A percentile compares a stretch with the other conserved stretches of the same genome.
Evolutionary conservation across 495 filamentous ascomycete species (phyloP).

Genomic region (Alectoria sarmentosa): DNA sequence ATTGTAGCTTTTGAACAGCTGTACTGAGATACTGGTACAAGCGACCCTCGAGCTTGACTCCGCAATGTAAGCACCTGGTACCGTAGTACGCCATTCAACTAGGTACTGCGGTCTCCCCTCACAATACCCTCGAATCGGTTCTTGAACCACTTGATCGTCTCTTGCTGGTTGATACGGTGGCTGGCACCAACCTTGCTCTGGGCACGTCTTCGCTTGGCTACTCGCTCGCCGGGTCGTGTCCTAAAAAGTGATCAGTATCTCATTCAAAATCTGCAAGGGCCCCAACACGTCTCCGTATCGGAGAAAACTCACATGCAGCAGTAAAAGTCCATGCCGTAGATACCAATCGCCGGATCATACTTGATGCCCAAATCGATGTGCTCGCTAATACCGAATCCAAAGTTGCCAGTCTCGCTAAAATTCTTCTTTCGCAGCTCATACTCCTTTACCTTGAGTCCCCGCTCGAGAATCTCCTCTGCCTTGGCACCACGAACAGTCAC

Average conservation of each 20-base stretch:
- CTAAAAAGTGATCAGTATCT: slow-evolving; percentile 36
- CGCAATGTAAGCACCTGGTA: background rate
- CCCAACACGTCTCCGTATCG: background rate
- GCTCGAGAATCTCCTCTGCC: slow-evolving; percentile 99
- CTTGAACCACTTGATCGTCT: slow-evolving; percentile 99
- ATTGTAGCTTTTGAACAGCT: slow-evolving; percentile 3
- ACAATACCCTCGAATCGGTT: slow-evolving; percentile 97
- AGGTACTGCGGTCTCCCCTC: slow-evolving; percentile 38
- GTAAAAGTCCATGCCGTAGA: slow-evolving; percentile 99
- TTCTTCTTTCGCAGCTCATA: slow-evolving; percentile 98
- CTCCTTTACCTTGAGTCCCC: slow-evolving; percentile 99
- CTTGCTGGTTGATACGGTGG: slow-evolving; percentile 86
- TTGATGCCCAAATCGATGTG: slow-evolving; percentile 99
- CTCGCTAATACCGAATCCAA: slow-evolving; percentile 99
- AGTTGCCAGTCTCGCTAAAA: slow-evolving; percentile 99
- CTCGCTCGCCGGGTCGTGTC: slow-evolving; percentile 95
- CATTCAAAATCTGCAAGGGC: background rate
- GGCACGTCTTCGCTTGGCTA: slow-evolving; percentile 86
- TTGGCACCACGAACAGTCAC: slow-evolving; percentile 99
- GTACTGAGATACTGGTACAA: slow-evolving; percentile 5
- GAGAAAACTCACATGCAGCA: slow-evolving; percentile 80
- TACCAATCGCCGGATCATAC: slow-evolving; percentile 98
- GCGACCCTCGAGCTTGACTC: background rate
- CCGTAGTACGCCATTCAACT: background rate
- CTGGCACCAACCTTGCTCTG: slow-evolving; percentile 76